These are phyloP conservation scores for Fusarium nematophilum DNA, from an alignment of 2,329 filamentous ascomycete species.

Conservation along the genomic window DNA sequence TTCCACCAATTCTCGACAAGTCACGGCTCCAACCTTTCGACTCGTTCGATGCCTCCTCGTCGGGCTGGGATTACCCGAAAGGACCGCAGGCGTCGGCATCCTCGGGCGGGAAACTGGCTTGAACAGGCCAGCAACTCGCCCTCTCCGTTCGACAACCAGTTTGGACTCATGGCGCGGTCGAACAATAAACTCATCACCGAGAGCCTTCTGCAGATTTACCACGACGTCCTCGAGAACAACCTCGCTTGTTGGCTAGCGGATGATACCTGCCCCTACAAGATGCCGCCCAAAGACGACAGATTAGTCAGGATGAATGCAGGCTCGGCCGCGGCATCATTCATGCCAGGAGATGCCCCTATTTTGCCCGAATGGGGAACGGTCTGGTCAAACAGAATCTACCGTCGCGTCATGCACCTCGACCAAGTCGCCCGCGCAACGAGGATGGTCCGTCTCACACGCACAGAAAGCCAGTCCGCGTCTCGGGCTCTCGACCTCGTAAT, in stretches of 20 bases:
- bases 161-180: slow-evolving; percentile 40
- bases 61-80: not conserved
- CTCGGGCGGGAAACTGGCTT: slow-evolving; percentile 6
- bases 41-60: not conserved
- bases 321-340: not conserved
- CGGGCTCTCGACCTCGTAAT: slow-evolving; percentile 59
- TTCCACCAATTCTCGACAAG: slow-evolving; percentile 7
- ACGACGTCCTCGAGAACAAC: slow-evolving; percentile 64
- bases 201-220: slow-evolving; percentile 60
- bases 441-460: slow-evolving; percentile 51
- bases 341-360: slow-evolving; percentile 23
- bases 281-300: slow-evolving; percentile 31
- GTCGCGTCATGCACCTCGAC: slow-evolving; percentile 59
- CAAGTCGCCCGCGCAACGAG: slow-evolving; percentile 52
- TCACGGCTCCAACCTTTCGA: slow-evolving; percentile 2
- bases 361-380: slow-evolving; percentile 51
- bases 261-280: slow-evolving; percentile 60
- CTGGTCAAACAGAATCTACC: slow-evolving; percentile 61
- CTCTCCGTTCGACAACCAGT: slow-evolving; percentile 25
- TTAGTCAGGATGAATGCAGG: not conserved
- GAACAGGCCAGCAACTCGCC: slow-evolving; percentile 15
- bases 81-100: not conserved
- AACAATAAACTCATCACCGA: slow-evolving; percentile 55
- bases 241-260: slow-evolving; percentile 65
- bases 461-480: slow-evolving; percentile 54